Evolutionary conservation across 306 rosid species (phyloP), one percentile per base, ranked within the genome.

Genomic region (Acacia melanoxylon): DNA sequence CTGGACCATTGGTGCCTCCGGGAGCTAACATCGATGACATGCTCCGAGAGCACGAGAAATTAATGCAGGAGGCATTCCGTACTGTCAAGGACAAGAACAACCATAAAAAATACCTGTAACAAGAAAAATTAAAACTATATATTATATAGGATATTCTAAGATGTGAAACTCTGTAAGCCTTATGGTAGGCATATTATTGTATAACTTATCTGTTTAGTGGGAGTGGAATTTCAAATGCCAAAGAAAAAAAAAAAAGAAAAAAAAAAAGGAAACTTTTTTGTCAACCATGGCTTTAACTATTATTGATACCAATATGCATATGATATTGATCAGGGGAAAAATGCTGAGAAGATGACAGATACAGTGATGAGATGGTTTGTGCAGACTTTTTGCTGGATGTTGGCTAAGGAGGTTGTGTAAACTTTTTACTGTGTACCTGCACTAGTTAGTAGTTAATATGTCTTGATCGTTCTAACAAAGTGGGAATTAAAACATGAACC

Each of bases 41-140:
- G 98, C 89, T 95, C 25, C 89, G 74, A 82, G 98, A 93, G 86
- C 99, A 95, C 25, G 99, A 95, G 78, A 88, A 89, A 75, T 89
- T 92, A 82, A 95, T 95, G 87, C 99, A 93, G 83, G 96, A 92
- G 77, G 98, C 96, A 37, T 92, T 93, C 54, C 94, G 99, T 20
- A 91, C 91, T 81, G 97, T 94, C 71, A 91, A 90, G 79, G 79
- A 65, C 25, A 89, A 87, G 82, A 83, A 79, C 17, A 89, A 80
- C 80, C 67, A 35, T 7, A 76, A 33, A 78, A 69, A 71, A 58
- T 51, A 31, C 48, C 76, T 56, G 44, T 69, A 68, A 84, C 35
- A 45, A 15, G 73, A 40, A 40, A 40, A 40, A 68, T 15, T 10
- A 35, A 63, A 16, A 41, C 69, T 24, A 37, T 37, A 6, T 5